These are phyloP conservation scores for Mycoemilia scoparia DNA, from an alignment of 192 early-diverging fungal genomes.

Conservation along the genomic window DNA sequence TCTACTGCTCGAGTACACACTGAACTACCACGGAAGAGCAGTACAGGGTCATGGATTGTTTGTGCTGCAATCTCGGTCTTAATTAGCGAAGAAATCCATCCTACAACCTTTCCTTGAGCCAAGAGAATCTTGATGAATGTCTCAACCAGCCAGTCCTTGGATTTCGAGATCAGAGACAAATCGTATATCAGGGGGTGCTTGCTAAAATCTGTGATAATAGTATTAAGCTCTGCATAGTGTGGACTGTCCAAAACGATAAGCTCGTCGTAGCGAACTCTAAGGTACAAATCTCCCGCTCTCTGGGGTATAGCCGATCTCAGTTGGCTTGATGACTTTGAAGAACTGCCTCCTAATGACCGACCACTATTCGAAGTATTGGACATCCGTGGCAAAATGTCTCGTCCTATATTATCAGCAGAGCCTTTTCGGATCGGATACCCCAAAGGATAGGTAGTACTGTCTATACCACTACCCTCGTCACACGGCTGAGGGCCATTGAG, in stretches of 20 bases:
- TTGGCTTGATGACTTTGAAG: not conserved
- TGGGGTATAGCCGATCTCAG: constrained; percentile 9
- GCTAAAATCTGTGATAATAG: constrained; percentile 7
- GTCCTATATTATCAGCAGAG: constrained; percentile 3
- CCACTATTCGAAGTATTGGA: not conserved
- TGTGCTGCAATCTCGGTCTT: constrained; percentile 15
- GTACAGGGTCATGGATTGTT: constrained; percentile 14
- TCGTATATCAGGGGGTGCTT: constrained; percentile 16
- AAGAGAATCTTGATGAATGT: constrained; percentile 20
- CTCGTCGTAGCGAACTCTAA: constrained; percentile 25
- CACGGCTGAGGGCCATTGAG: constrained; percentile 12
- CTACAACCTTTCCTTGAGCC: constrained; percentile 2
- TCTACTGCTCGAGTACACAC: constrained; percentile 48
- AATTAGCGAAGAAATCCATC: constrained; percentile 19
- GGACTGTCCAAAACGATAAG: constrained; percentile 11
- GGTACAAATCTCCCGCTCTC: constrained; percentile 19
- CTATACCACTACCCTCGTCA: constrained; percentile 1
- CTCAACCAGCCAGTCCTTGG: constrained; percentile 26
- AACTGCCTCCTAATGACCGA: not conserved
- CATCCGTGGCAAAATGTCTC: not conserved
- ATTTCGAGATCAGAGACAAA: constrained; percentile 10
- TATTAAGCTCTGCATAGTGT: constrained; percentile 7
- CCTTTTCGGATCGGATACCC: constrained; percentile 6
- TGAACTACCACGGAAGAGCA: constrained; percentile 39
- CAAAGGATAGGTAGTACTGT: constrained; percentile 7